phyloP scores from a whole-genome alignment of 352 stramenopile species.

The Globisporangium nagaii region DNA sequence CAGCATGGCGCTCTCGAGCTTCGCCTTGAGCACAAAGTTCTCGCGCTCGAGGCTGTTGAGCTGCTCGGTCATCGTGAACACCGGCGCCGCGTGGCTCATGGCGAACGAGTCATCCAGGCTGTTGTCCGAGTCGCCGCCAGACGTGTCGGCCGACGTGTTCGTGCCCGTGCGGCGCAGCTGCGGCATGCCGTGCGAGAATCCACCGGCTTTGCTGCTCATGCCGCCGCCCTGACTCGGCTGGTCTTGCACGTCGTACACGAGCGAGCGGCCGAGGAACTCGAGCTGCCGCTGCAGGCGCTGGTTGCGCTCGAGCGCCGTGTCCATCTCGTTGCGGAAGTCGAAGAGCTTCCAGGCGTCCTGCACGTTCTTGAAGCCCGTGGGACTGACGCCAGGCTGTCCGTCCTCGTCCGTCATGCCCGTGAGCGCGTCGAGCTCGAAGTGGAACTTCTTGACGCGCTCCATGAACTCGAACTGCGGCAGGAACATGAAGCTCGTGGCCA shows the following conservation, averaged over 20 bases:
- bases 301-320: conserved; percentile 56
- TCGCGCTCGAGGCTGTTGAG: conserved; percentile 68
- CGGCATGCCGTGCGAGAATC: conserved; percentile 6
- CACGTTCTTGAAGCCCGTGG: not conserved
- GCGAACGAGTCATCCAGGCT: conserved; percentile 9
- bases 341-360: conserved; percentile 28
- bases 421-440: conserved; percentile 36
- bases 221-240: not conserved
- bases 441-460: conserved; percentile 65
- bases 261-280: conserved; percentile 47
- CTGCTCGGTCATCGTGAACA: conserved; percentile 67
- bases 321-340: conserved; percentile 50
- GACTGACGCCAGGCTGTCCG: too few species aligned
- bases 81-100: conserved; percentile 25
- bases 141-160: conserved; percentile 37
- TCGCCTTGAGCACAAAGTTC: conserved; percentile 61
- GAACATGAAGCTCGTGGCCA: conserved; percentile 35
- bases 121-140: conserved; percentile 16
- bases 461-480: conserved; percentile 69
- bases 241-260: conserved; percentile 30
- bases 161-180: conserved; percentile 30
- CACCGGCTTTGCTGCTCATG: not conserved
- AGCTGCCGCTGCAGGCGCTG: conserved; percentile 57
- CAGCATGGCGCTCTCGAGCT: conserved; percentile 34
- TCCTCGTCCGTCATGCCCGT: conserved; percentile 16